Percentiles rank a stretch among this genome's conserved stretches.
Conservation (phyloP, 2,329 filamentous ascomycete species). For the Elsinoe australis region DNA sequence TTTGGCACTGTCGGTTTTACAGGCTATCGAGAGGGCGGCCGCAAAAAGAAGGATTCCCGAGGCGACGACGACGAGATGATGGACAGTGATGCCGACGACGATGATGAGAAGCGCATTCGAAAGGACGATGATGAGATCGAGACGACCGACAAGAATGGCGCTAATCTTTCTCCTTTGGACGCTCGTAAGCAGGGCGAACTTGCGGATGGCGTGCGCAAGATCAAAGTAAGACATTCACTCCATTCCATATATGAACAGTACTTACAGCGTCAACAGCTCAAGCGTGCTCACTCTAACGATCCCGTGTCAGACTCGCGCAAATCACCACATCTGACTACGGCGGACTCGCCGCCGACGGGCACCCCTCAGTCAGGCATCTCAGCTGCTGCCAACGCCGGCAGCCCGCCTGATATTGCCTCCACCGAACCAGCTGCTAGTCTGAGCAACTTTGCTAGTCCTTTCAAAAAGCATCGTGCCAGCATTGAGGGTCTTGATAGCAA, state of each 20-base stretch:
- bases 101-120: conserved; percentile 59
- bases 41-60: conserved; percentile 45
- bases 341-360: conserved; percentile 37
- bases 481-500: conserved; percentile 34
- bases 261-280: conserved; percentile 49
- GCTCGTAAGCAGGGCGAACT: conserved; percentile 65
- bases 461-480: conserved; percentile 68
- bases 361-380: conserved; percentile 33
- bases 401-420: conserved; percentile 24
- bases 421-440: conserved; percentile 32
- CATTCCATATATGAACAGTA: background rate
- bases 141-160: conserved; percentile 53
- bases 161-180: conserved; percentile 59
- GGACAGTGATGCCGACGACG: conserved; percentile 65
- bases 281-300: conserved; percentile 63
- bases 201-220: conserved; percentile 72
- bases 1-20: conserved; percentile 86
- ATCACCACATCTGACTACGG: conserved; percentile 34
- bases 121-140: conserved; percentile 50
- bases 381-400: conserved; percentile 27
- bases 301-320: conserved; percentile 34
- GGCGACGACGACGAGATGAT: conserved; percentile 52
- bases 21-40: conserved; percentile 60
- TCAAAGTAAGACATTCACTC: conserved; percentile 51
- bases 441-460: conserved; percentile 57